Base-by-base conservation (phyloP, 768 basidiomycete genomes). In the Leccinum subgranulosum region DNA sequence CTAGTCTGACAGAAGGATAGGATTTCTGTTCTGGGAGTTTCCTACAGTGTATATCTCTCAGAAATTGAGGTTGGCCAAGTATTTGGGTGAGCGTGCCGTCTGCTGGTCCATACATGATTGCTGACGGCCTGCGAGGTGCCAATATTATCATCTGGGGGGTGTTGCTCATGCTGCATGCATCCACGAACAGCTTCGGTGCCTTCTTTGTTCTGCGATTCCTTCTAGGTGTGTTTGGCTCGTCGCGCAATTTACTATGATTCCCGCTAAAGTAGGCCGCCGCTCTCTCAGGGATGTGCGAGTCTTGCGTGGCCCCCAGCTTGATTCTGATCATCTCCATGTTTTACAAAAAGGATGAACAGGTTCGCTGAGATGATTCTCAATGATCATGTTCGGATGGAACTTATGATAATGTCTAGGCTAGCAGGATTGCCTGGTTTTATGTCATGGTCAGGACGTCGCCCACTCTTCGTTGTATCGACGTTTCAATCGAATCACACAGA, bases 261-360 rank as follows among this genome's bases (percentile, higher is more conserved):
- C 33, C 12, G 39, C 6, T 9, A 4, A 47, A 49, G 19, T 48
- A 4, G 17, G 17, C 15, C 3, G 8, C 52, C 12, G 9, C 29
- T 21, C 25, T 36, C 25, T 9, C 33, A 86, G 85, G 85, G 41
- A 84, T 86, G 85, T 82, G 81, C 64, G 86, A 88, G 68, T 79
- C 78, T 59, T 85, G 84, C 63, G 86, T 86, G 12, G 79, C 83
- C 5, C 86, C 85, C 0, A 83, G 78, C 61, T 73, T 87, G 33
- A 82, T 87, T 69, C 72, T 86, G 52, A 78, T 86, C 41, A 78
- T 86, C 39, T 80, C 83, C 10, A 84, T 85, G 81, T 87, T 86
- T 65, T 86, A 86, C 72, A 84, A 82, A 75, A 86, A 86, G 70
- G 74, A 84, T 51, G 85, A 86, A 62, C 84, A 87, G 74, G 81